Base-by-base conservation (phyloP, 2,329 filamentous ascomycete genomes). In the Phoma sp. region DNA sequence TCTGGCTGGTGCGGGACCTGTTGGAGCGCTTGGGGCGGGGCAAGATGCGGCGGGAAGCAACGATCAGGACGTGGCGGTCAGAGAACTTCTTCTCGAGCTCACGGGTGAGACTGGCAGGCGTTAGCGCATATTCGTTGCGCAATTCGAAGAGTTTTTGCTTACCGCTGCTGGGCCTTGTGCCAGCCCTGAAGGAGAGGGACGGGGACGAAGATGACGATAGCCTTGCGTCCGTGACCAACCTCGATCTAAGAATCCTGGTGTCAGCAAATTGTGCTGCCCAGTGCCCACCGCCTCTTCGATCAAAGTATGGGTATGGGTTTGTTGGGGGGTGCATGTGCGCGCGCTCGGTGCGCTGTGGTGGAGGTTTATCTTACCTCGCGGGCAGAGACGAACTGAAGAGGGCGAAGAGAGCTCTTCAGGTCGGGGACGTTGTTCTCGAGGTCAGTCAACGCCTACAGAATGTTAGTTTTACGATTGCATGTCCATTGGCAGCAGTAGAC, bases 41-140 rank as follows among this genome's bases (percentile, higher is more conserved):
- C 62, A 99, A 87, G 77, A 99, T 99, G 82, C 95, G 95, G 87
- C 95, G 95, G 77, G 93, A 96, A 74, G 95, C 95, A 75, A 99
- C 89, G 88, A 99, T 92, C 80, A 99, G 86, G 80, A 99, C 95
- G 83, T 99, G 95, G 83, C 95, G 95, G 87, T 99, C 95, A 67
- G 95, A 98, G 91, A 99, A 99, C 86, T 99, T 99, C 92, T 99
- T 99, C 90, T 99, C 95, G 78, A 99, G 93, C 87, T 99, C 95
- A 83, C 95, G 95, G 82, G 95, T 99, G 78, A 99, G 89, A 79
- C 93, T 98, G 62, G 11, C 2, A 64, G 40, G 5, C 18, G 44
- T 65, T 39, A 64, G 64, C 40, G 37, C 7, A 9, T 9, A 30
- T 25, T n/a, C 13, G 10, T 6, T 4, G 7, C 7, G 9, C 9